Base-by-base conservation (phyloP, 768 basidiomycete genomes). In the Daedaleopsis sinensis region DNA sequence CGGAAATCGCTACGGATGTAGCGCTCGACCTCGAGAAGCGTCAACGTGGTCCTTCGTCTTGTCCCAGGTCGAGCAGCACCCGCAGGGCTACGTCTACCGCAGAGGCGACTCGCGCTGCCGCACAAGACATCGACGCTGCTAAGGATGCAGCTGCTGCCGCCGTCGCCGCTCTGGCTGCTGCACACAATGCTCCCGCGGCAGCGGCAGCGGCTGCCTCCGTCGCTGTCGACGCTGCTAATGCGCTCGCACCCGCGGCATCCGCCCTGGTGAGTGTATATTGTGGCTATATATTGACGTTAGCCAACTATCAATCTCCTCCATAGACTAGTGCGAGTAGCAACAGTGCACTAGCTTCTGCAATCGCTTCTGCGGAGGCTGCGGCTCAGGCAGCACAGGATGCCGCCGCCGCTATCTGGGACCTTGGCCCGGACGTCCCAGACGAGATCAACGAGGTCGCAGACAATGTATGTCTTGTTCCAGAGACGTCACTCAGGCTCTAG, bases 161-260 rank as follows among this genome's bases (percentile, higher is more conserved):
- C 10, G 19, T 21, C 7, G 23, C 19, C 24, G 47, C 23, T 23
- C 23, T 21, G 5, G 13, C 19, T 11, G 47, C 47, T 24, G 47
- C 47, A 1, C 2, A 11, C 0, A 4, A 5, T 23, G 47, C 21
- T 4, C 5, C 11, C 1, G 47, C 47, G 5, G 47, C 47, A 2
- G 47, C 19, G 2, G 49, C 57, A 2, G 49, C 57, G 19, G 57
- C 57, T 8, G 57, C 57, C 4, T 24, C 57, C 0, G 57, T 24
- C 0, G 50, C 50, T 8, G 42, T 52, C 12, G 16, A 24, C 1
- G 49, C 57, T 21, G 57, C 57, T 1, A 44, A 19, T 19, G 50
- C 50, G 11, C 51, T 58, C 11, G 57, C 16, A 4, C 57, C 57
- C 7, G 57, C 57, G 9, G 57, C 57, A 0, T 50, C 49, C 4